Conservation (phyloP, 441 rosid genomes). For the Croton setiger region DNA sequence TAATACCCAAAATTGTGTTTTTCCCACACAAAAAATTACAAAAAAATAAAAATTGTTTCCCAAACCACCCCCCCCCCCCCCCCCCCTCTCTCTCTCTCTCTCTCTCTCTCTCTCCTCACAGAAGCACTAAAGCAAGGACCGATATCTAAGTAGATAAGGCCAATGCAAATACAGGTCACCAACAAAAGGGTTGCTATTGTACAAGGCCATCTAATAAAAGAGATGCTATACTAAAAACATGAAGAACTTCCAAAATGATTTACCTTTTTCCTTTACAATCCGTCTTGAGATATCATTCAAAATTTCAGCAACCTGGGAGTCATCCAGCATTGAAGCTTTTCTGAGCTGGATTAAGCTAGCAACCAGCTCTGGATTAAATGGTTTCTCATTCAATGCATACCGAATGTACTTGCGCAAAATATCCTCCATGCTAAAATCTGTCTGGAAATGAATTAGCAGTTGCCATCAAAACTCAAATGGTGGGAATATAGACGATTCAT, state of each 20-base stretch:
- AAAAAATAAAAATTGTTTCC: not conserved
- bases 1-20: not conserved
- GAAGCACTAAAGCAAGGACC: not conserved
- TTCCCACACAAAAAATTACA: not conserved
- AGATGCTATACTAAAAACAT: not conserved
- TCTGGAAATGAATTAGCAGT: slow-evolving; percentile 53
- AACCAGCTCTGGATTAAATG: slow-evolving; percentile 72
- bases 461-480: slow-evolving; percentile 32
- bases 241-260: slow-evolving; percentile 1
- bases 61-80: not conserved
- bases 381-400: slow-evolving; percentile 87
- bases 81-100: too few species aligned
- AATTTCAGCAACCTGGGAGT: slow-evolving; percentile 65
- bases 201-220: not conserved
- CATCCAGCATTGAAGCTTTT: slow-evolving; percentile 67
- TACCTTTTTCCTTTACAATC: slow-evolving; percentile 85
- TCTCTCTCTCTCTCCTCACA: not conserved
- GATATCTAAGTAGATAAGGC: not conserved
- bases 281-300: slow-evolving; percentile 78
- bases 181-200: not conserved
- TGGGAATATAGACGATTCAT: not conserved
- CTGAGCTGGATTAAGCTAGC: slow-evolving; percentile 61
- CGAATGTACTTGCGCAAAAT: slow-evolving; percentile 85
- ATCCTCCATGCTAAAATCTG: slow-evolving; percentile 88
- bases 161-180: not conserved